Base-by-base conservation (phyloP, 2,329 filamentous ascomycete genomes). In the Calonectria pauciramosa region DNA sequence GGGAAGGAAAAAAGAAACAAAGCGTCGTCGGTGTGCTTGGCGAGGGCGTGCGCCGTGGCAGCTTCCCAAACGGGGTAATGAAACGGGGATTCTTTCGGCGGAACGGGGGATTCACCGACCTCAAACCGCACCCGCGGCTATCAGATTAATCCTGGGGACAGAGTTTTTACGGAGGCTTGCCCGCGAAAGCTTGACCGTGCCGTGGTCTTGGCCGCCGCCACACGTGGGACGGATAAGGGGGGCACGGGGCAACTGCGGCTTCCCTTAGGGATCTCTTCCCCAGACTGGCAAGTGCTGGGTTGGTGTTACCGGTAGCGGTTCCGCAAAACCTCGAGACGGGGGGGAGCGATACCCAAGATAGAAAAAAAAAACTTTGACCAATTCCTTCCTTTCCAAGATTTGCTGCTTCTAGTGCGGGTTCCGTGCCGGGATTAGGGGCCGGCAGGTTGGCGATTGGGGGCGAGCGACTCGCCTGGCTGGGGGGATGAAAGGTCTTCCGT, bases 401-500 rank as follows among this genome's bases (percentile, higher is more conserved):
- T 60, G 56, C 14, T 54, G 18, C 68, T 70, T 70, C 68, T 70
- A 70, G 68, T 28, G 56, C 47, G 44, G n/a, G 51, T 52, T 54
- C 26, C 23, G 18, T 54, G 34, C 68, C 56, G 68, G 68, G 68
- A 47, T 38, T 26, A 44, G 26, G 56, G 44, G 26, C 23, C 41
- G 38, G 67, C 66, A 16, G 10, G 34, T 41, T 67, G 28, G 28
- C 26, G 7, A 26, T 47, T 52, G 30, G 41, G 41, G 30, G 41
- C 41, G 52, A 51, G 8, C 20, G 23, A 38, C 30, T 32, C 30
- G 28, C 44, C 28, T 38, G 26, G 51, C 66, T 52, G 26, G 54
- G 66, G 54, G 49, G 28, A 18, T 76, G 54, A 60, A 74, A 72
- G 26, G 75, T 32, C 68, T 75, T 72, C 70, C 73, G 64, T 68